Evolutionary conservation across 2,329 filamentous ascomycete species (phyloP).

Genomic region (Paecilomyces fulvus): DNA sequence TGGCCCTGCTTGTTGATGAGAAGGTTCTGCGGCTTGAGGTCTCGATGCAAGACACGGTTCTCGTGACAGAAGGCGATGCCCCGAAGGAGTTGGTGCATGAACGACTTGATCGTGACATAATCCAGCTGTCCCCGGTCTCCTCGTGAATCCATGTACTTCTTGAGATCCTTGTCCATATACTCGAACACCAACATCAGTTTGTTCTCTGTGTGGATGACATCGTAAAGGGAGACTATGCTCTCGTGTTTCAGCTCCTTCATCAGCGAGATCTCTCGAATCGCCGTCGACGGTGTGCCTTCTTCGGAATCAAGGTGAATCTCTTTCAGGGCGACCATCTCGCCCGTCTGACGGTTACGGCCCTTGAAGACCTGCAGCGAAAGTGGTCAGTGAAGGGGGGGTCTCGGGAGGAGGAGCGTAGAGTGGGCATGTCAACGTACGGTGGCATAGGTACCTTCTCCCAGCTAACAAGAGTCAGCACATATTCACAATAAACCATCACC

Average conservation of each 20-base stretch:
- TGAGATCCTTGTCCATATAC: constrained; percentile 96
- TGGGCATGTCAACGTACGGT: constrained; percentile 55
- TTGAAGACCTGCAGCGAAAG: constrained; percentile 71
- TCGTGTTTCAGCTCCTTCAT: constrained; percentile 99
- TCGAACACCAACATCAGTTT: constrained; percentile 99
- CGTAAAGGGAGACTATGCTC: constrained; percentile 93
- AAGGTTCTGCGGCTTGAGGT: constrained; percentile 92
- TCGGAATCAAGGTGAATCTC: constrained; percentile 98
- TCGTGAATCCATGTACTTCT: constrained; percentile 95
- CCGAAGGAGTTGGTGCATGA: constrained; percentile 95
- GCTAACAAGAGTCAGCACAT: constrained; percentile 36
- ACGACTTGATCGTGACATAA: constrained; percentile 87
- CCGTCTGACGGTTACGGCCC: constrained; percentile 92
- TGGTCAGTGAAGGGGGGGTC: constrained; percentile 12
- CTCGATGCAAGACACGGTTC: constrained; percentile 89
- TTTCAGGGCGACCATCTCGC: constrained; percentile 92
- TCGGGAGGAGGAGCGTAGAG: neutral
- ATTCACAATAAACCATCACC: constrained; percentile 1
- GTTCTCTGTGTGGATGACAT: constrained; percentile 99
- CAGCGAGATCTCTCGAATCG: constrained; percentile 94
- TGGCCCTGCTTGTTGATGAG: constrained; percentile 88
- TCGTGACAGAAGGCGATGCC: constrained; percentile 98
- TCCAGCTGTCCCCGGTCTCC: constrained; percentile 86
- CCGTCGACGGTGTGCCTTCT: constrained; percentile 93
- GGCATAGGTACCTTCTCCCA: constrained; percentile 97